Percentiles rank a stretch among this genome's conserved stretches.
These are phyloP conservation scores for Dactylorhiza incarnata DNA, from an alignment of 106 monocot genomes.

Conservation along the genomic window DNA sequence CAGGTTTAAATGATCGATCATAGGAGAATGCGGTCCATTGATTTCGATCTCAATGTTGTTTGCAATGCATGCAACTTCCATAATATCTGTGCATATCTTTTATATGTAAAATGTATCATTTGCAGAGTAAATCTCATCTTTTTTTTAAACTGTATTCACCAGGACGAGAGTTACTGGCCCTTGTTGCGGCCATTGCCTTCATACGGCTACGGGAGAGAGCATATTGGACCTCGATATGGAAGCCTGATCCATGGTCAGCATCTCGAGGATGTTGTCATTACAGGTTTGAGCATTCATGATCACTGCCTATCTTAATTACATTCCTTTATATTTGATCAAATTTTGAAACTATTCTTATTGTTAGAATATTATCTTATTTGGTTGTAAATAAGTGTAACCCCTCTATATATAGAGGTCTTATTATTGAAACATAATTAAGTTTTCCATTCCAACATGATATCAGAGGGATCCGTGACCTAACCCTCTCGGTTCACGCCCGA, in stretches of 20 bases:
- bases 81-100: not conserved
- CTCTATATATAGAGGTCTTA: no score
- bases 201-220: conserved; percentile 65
- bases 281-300: conserved; percentile 25
- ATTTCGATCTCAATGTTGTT: no score
- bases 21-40: no score
- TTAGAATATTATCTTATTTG: no score
- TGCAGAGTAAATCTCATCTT: not conserved
- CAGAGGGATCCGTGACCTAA: no score
- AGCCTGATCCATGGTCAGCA: conserved; percentile 68
- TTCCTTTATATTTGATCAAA: not conserved
- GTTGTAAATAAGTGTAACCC: no score
- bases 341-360: not conserved
- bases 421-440: no score
- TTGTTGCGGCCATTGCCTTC: conserved; percentile 64
- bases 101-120: not conserved
- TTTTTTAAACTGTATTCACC: conserved; percentile 3
- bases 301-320: not conserved
- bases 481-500: no score
- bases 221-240: conserved; percentile 53
- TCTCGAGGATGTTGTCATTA: conserved; percentile 59
- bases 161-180: conserved; percentile 70
- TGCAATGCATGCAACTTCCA: no score
- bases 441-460: no score
- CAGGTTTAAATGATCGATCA: no score